Evolutionary conservation across 805 yeast species (phyloP).

Genomic region (Wickerhamomyces bovis): DNA sequence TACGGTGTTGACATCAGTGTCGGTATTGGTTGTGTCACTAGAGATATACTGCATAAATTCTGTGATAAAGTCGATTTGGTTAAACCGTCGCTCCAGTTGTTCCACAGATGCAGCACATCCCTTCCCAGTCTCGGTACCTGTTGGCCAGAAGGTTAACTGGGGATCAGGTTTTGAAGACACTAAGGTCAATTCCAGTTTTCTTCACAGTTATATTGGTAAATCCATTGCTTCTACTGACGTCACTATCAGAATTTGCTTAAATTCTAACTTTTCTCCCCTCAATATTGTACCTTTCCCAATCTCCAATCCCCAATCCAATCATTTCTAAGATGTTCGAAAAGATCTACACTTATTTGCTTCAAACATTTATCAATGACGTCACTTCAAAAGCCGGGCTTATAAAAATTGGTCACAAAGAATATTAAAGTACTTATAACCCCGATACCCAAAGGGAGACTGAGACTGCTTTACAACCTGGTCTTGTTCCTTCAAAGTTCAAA

Average conservation of each 20-base stretch:
- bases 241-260: slow-evolving; percentile 23
- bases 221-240: background rate
- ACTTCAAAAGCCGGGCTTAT: background rate
- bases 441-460: background rate
- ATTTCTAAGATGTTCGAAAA: no score
- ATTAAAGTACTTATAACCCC: background rate
- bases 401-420: no score
- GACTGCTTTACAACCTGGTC: no score
- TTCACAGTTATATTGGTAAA: background rate
- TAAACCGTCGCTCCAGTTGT: slow-evolving; percentile 90
- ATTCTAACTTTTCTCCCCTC: no score
- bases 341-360: no score
- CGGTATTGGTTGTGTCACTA: slow-evolving; percentile 42
- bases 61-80: slow-evolving; percentile 77
- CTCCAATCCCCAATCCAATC: no score
- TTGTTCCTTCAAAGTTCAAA: background rate
- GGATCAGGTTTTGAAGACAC: background rate
- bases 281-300: no score
- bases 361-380: no score
- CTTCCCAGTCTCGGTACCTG: slow-evolving; percentile 57
- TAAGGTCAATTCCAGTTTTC: background rate
- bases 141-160: slow-evolving; percentile 24
- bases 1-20: slow-evolving; percentile 88
- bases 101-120: slow-evolving; percentile 68
- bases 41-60: slow-evolving; percentile 63